Base-by-base conservation (phyloP, 176 grass and related monocot genomes). In the Oryza meyeriana region DNA sequence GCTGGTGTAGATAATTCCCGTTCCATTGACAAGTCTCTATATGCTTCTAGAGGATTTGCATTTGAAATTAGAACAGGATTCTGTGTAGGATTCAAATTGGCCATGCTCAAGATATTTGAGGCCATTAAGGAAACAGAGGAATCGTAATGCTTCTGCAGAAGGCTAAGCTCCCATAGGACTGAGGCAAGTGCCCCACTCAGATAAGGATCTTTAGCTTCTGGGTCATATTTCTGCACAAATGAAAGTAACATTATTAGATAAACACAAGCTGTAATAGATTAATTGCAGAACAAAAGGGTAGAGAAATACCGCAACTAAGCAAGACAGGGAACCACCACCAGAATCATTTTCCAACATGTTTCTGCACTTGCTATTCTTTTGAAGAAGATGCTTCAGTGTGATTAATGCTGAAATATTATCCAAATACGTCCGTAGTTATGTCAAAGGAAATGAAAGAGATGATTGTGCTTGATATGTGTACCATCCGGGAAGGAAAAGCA, bases 311-410 rank as follows among this genome's bases (percentile, higher is more conserved):
- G 69, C 89, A 83, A 94, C 91, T 83, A 99, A 88, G 82, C 90
- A 86, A 82, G 93, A 93, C 20, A 99, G 58, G 47, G 93, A 99
- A 75, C 96, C 96, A 0, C 96, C 93, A 70, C 96, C 91, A 87
- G 89, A 86, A 85, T 99, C 96, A 83, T 99, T 55, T n/a, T 99
- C 93, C 80, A 95, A 85, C 85, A 99, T 87, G 83, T 91, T 94
- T 25, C 93, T 79, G 77, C 96, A 96, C 50, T 55, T 55, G 20
- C 50, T 55, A 55, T 55, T 55, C 50, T n/a, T 55, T 55, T 55
- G 50, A 55, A 55, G 50, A 55, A 55, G 50, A 55, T 55, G 50
- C 50, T 55, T 55, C 50, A 55, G 50, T 55, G 50, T 55, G 50
- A 55, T 55, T 55, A 55, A 55, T 55, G 50, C 50, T 55, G 50